Evolutionary conservation across 1,284 basidiomycete genomes (phyloP).

Genomic region (Marasmius tenuissimus): DNA sequence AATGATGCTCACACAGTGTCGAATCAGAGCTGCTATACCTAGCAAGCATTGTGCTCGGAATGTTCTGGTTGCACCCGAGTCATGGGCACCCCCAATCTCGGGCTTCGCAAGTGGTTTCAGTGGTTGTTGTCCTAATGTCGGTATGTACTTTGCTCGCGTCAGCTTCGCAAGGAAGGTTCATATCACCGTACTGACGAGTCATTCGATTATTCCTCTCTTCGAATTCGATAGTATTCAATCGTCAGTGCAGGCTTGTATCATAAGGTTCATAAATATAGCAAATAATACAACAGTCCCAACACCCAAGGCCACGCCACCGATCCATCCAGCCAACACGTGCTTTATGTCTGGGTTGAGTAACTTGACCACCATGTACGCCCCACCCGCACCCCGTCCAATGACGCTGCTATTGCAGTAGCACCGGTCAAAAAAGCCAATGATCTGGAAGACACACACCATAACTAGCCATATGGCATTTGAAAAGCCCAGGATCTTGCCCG

Average conservation of each 20-base stretch:
- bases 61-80: too few relatives aligned
- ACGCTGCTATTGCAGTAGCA: slow-evolving; percentile 39
- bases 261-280: slow-evolving; percentile 8
- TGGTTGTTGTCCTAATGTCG: too few relatives aligned
- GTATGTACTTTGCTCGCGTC: too few relatives aligned
- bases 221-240: not conserved
- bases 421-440: slow-evolving; percentile 31
- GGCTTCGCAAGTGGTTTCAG: too few relatives aligned
- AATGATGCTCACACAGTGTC: too few relatives aligned
- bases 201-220: too few relatives aligned
- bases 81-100: too few relatives aligned
- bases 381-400: slow-evolving; percentile 19
- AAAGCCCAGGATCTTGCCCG: slow-evolving; percentile 29
- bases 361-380: slow-evolving; percentile 25
- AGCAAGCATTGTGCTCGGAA: too few relatives aligned
- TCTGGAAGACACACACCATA: slow-evolving; percentile 32
- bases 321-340: slow-evolving; percentile 18
- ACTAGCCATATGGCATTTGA: slow-evolving; percentile 32
- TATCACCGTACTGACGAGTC: too few relatives aligned
- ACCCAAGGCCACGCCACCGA: slow-evolving; percentile 18
- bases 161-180: too few relatives aligned
- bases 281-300: slow-evolving; percentile 13
- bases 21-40: too few relatives aligned
- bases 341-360: slow-evolving; percentile 10
- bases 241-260: not conserved